Conservation (phyloP, 2,329 filamentous ascomycete species). For the Trichoderma aggressivum region DNA sequence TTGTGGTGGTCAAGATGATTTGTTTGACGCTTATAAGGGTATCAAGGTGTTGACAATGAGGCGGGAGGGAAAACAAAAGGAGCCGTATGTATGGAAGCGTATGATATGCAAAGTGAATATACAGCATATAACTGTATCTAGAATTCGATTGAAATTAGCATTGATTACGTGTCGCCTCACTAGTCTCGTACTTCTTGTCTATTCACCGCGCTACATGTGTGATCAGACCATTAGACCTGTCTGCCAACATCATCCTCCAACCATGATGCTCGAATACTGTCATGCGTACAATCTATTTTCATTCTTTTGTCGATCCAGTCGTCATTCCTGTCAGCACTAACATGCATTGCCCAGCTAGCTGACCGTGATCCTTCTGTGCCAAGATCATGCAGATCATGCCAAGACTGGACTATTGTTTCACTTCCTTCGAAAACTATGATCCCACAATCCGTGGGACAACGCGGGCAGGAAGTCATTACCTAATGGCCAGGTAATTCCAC, state of each 20-base stretch:
- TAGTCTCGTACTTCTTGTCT: neutral
- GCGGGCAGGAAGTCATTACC: neutral
- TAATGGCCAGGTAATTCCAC: neutral
- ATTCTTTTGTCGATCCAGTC: neutral
- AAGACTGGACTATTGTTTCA: neutral
- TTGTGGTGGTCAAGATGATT: neutral
- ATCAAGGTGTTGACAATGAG: neutral
- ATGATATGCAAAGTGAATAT: neutral
- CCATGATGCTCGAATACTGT: neutral
- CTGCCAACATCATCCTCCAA: neutral
- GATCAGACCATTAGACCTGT: neutral
- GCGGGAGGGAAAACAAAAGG: neutral
- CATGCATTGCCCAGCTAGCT: neutral
- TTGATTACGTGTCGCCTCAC: neutral
- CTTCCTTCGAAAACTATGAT: neutral
- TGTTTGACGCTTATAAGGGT: neutral
- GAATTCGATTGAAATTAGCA: too few relatives aligned
- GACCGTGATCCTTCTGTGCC: neutral
- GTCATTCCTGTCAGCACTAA: too few relatives aligned
- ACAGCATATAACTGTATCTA: too few relatives aligned
- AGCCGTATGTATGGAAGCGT: accelerated
- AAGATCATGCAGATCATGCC: neutral
- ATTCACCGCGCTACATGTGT: neutral
- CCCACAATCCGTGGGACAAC: neutral
- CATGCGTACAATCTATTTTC: neutral